Percentiles rank a stretch among this genome's conserved stretches.
These are phyloP conservation scores for Termitomyces sp. DNA, from an alignment of 768 basidiomycete species.

Conservation along the genomic window DNA sequence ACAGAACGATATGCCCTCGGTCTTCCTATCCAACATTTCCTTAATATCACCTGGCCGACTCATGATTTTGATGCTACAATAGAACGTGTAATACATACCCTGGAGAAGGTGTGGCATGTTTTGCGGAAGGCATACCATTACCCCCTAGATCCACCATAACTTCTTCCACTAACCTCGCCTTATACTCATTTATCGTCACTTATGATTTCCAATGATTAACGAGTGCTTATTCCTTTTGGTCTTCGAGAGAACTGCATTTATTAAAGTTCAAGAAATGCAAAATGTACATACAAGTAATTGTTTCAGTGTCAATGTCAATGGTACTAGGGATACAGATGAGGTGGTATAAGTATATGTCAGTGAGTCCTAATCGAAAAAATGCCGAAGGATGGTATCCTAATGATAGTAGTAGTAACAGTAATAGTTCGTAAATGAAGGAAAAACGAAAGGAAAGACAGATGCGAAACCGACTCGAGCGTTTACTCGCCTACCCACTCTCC, in stretches of 20 bases:
- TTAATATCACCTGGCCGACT: constrained; percentile 30
- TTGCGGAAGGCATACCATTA: constrained; percentile 50
- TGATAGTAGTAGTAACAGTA: background rate
- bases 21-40: constrained; percentile 22
- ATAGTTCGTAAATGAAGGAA: background rate
- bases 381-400: background rate
- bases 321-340: constrained; percentile 13
- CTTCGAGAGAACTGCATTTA: constrained; percentile 2
- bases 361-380: constrained; percentile 5
- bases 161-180: background rate
- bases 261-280: constrained; percentile 1
- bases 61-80: constrained; percentile 23
- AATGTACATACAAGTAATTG: background rate
- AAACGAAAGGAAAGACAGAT: constrained; percentile 1
- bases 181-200: background rate
- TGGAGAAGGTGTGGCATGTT: constrained; percentile 43
- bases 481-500: constrained; percentile 31
- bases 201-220: background rate
- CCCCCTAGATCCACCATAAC: constrained; percentile 44
- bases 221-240: background rate
- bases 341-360: constrained; percentile 1
- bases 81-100: constrained; percentile 31
- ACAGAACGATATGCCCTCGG: constrained; percentile 22
- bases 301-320: background rate
- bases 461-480: constrained; percentile 1